Evolutionary conservation across 2,329 filamentous ascomycete genomes (phyloP).

Genomic region (Paraphoma sp.): DNA sequence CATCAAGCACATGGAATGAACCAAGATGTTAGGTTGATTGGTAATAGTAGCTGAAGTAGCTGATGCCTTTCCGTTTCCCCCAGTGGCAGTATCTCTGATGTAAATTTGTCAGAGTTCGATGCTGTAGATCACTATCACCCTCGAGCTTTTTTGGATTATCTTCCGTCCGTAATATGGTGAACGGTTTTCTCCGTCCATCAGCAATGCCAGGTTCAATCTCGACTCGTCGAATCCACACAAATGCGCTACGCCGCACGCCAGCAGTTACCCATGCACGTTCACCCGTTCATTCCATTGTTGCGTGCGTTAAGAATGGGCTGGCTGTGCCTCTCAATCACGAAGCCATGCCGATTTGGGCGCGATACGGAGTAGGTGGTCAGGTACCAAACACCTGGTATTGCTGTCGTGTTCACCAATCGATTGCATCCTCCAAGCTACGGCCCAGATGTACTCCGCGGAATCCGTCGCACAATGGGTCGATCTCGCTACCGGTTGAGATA

Average conservation of each 20-base stretch:
- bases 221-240: background rate
- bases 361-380: conserved; percentile 17
- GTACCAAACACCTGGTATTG: conserved; percentile 22
- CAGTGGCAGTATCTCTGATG: no score
- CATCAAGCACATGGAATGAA: background rate
- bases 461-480: background rate
- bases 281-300: conserved; percentile 25
- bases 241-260: conserved; percentile 17
- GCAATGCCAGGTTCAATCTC: background rate
- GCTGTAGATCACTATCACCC: background rate
- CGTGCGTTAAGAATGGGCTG: conserved; percentile 14
- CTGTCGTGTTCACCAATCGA: conserved; percentile 16
- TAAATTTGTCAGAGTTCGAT: background rate
- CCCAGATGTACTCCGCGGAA: background rate
- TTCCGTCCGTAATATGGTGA: background rate
- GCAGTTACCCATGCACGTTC: conserved; percentile 19
- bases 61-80: no score
- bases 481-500: conserved; percentile 6
- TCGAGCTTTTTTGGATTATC: background rate
- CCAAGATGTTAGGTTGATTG: background rate
- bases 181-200: background rate
- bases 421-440: conserved; percentile 15
- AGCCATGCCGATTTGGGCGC: conserved; percentile 10
- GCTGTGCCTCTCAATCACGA: conserved; percentile 14
- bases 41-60: background rate